phyloP scores from a whole-genome alignment of 371 early-diverging fungal genomes.

The Mucor irregularis region DNA sequence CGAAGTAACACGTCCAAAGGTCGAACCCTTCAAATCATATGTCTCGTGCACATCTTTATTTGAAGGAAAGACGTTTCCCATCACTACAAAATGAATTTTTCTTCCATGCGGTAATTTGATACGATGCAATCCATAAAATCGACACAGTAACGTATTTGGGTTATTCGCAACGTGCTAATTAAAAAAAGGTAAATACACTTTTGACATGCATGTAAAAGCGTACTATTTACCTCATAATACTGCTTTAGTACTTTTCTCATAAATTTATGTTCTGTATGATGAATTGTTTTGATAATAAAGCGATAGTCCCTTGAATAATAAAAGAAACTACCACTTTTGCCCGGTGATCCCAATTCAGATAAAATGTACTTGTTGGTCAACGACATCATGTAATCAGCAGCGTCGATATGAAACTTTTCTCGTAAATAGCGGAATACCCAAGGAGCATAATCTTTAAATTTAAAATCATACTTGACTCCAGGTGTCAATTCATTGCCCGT shows the following conservation, averaged over 20 bases:
- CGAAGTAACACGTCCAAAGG: conserved; percentile 41
- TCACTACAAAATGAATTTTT: conserved; percentile 97
- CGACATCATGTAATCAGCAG: conserved; percentile 92
- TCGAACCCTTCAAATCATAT: conserved; percentile 85
- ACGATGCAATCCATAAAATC: conserved; percentile 95
- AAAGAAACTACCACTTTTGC: conserved; percentile 94
- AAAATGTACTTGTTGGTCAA: conserved; percentile 94
- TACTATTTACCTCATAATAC: conserved; percentile 69
- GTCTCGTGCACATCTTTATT: conserved; percentile 93
- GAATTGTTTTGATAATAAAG: conserved; percentile 98
- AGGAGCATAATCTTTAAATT: conserved; percentile 97
- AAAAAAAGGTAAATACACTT: neutral
- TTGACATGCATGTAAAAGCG: too few relatives aligned
- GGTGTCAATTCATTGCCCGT: conserved; percentile 92
- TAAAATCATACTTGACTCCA: conserved; percentile 92
- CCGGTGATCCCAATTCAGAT: conserved; percentile 90
- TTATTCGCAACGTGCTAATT: conserved; percentile 81
- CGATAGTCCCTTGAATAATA: conserved; percentile 96
- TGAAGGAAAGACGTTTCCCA: conserved; percentile 96
- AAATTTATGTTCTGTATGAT: conserved; percentile 90
- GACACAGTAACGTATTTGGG: conserved; percentile 90
- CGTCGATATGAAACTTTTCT: conserved; percentile 81
- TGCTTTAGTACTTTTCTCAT: conserved; percentile 80
- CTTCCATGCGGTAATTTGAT: conserved; percentile 90
- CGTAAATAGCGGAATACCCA: conserved; percentile 92